phyloP scores from a whole-genome alignment of 805 yeast genomes.

The Komagataella populi region DNA sequence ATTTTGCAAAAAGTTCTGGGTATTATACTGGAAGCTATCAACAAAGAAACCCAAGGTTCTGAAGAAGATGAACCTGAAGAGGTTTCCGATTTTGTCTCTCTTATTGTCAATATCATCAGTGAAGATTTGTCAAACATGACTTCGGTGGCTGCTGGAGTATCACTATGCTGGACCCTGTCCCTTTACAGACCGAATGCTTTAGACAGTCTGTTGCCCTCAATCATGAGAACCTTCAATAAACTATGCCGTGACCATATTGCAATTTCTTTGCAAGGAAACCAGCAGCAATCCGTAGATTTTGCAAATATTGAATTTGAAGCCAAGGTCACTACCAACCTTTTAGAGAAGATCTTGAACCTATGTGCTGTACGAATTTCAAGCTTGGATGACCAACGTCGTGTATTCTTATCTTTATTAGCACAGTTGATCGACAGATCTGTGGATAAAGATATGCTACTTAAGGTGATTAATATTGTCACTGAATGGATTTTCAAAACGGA shows the following conservation, averaged over 20 bases:
- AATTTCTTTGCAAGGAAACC: constrained; percentile 34
- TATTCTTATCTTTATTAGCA: constrained; percentile 74
- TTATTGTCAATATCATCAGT: constrained; percentile 54
- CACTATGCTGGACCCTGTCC: constrained; percentile 69
- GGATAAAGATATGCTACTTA: constrained; percentile 60
- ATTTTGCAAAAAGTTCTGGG: constrained; percentile 64
- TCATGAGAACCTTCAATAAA: constrained; percentile 82
- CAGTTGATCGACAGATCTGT: constrained; percentile 81
- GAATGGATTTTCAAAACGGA: constrained; percentile 84
- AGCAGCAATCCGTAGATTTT: constrained; percentile 9
- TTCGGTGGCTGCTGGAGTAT: constrained; percentile 80
- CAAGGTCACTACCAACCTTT: constrained; percentile 59
- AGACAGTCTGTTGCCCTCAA: constrained; percentile 60
- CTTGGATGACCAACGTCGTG: constrained; percentile 89
- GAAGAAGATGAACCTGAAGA: constrained; percentile 48
- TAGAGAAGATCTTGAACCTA: constrained; percentile 66
- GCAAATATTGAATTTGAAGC: constrained; percentile 50
- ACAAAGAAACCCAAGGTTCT: constrained; percentile 23
- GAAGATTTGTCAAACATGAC: constrained; percentile 64
- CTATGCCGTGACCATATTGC: constrained; percentile 78
- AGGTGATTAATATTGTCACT: constrained; percentile 66
- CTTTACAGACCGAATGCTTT: constrained; percentile 59
- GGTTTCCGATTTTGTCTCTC: constrained; percentile 43
- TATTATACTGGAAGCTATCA: constrained; percentile 56
- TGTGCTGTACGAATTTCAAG: constrained; percentile 70